A percentile compares a stretch with the other conserved stretches of the same genome.
Evolutionary conservation across 2,329 filamentous ascomycete species (phyloP).

Genomic region (Phymatotrichopsis omnivora): DNA sequence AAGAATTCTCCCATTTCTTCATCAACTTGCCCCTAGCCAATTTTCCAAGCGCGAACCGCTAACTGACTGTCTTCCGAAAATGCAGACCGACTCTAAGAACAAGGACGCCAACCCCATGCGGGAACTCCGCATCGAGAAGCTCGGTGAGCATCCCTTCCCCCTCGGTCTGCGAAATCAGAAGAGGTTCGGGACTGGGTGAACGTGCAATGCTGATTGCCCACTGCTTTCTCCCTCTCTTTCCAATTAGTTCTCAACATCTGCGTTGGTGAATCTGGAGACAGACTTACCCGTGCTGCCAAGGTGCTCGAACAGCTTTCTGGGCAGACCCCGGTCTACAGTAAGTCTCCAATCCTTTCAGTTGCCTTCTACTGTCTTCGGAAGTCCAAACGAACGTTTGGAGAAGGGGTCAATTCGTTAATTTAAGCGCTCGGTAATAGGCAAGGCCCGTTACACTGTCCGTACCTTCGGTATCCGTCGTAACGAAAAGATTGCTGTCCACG

Average conservation of each 20-base stretch:
- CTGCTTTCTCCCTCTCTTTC: too few species aligned
- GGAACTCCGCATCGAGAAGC: conserved; percentile 92
- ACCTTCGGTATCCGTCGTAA: conserved; percentile 99
- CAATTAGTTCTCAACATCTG: conserved; percentile 90
- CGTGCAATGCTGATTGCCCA: too few species aligned
- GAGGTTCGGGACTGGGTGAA: too few species aligned
- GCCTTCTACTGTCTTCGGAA: neutral
- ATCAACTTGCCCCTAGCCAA: too few species aligned
- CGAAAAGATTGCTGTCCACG: conserved; percentile 99
- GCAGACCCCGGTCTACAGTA: conserved; percentile 99
- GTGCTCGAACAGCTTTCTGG: conserved; percentile 98
- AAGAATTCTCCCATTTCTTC: too few species aligned
- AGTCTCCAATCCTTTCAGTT: conserved; percentile 38
- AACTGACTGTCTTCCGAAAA: conserved; percentile 22
- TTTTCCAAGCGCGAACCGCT: too few species aligned
- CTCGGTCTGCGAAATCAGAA: too few species aligned
- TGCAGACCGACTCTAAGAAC: conserved; percentile 57
- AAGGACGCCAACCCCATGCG: conserved; percentile 98
- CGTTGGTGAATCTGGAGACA: conserved; percentile 99
- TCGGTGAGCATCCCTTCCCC: conserved; percentile 38
- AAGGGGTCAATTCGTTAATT: too few species aligned
- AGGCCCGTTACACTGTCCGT: conserved; percentile 99
- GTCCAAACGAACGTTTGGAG: too few species aligned
- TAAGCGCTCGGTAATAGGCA: too few species aligned
- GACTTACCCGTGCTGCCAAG: conserved; percentile 98